Conservation (phyloP, 2,329 filamentous ascomycete species). For the Allantophomopsis cytisporea region DNA sequence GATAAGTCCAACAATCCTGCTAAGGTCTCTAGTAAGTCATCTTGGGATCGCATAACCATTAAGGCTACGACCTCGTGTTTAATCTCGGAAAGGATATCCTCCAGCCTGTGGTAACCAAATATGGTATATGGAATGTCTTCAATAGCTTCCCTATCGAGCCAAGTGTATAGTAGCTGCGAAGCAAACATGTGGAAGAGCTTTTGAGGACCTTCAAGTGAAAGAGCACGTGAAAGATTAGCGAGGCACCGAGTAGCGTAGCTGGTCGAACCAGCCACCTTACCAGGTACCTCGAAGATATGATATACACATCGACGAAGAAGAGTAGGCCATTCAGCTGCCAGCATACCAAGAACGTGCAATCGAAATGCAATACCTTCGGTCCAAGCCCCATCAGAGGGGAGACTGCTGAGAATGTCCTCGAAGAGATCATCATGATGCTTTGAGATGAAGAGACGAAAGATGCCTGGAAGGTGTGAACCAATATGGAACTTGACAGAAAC, state of each 20-base stretch:
- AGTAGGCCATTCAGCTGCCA: conserved; percentile 78
- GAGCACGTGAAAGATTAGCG: conserved; percentile 44
- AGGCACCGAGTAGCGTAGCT: conserved; percentile 65
- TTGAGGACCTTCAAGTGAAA: conserved; percentile 51
- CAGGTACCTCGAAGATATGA: conserved; percentile 85
- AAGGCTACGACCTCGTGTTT: conserved; percentile 70
- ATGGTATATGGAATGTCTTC: conserved; percentile 70
- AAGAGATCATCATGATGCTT: conserved; percentile 75
- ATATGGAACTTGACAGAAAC: conserved; percentile 67
- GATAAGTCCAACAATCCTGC: conserved; percentile 39
- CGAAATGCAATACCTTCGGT: conserved; percentile 77
- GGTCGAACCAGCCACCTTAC: conserved; percentile 49
- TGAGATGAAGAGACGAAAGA: conserved; percentile 76
- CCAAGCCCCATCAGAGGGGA: conserved; percentile 62
- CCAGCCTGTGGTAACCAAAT: conserved; percentile 62
- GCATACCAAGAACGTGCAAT: conserved; percentile 57
- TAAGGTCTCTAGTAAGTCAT: conserved; percentile 46
- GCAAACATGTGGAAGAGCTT: conserved; percentile 75
- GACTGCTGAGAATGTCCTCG: conserved; percentile 63
- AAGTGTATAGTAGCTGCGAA: conserved; percentile 81
- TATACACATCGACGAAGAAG: conserved; percentile 80
- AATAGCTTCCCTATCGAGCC: conserved; percentile 57
- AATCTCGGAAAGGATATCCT: conserved; percentile 55
- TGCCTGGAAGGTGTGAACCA: conserved; percentile 49
- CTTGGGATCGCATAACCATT: conserved; percentile 67